Percentiles rank a stretch among this genome's conserved stretches.
Conservation (phyloP, 805 yeast genomes). For the Ogataea philodendri region DNA sequence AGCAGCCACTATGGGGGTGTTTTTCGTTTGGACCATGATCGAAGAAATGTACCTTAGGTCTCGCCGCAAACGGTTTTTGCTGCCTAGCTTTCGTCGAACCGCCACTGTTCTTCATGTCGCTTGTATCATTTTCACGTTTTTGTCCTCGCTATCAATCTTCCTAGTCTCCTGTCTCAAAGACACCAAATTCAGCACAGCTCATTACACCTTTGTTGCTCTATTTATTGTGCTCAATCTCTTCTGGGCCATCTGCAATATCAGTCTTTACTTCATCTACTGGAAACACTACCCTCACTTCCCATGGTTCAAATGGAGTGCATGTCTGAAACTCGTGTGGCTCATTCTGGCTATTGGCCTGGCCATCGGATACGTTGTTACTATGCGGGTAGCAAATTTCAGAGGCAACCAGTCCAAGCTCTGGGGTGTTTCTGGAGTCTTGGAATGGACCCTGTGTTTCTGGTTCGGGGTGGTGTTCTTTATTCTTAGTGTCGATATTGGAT, state of each 20-base stretch:
- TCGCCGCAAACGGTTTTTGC: slow-evolving; percentile 45
- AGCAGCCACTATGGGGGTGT: slow-evolving; percentile 72
- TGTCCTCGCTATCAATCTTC: slow-evolving; percentile 63
- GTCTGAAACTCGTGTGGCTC: slow-evolving; percentile 64
- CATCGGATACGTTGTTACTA: slow-evolving; percentile 53
- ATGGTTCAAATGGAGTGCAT: slow-evolving; percentile 43
- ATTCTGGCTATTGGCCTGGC: slow-evolving; percentile 65
- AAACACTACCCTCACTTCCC: slow-evolving; percentile 22
- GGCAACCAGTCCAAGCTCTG: slow-evolving; percentile 36
- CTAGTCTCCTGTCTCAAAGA: slow-evolving; percentile 75
- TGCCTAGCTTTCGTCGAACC: slow-evolving; percentile 40
- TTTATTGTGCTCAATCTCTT: slow-evolving; percentile 69
- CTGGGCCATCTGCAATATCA: slow-evolving; percentile 43
- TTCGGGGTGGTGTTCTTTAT: slow-evolving; percentile 67
- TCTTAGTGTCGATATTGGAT: slow-evolving; percentile 61
- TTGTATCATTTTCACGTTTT: slow-evolving; percentile 28
- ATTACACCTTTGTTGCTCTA: slow-evolving; percentile 65
- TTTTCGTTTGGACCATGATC: slow-evolving; percentile 60
- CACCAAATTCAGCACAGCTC: slow-evolving; percentile 52
- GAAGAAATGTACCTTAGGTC: slow-evolving; percentile 64
- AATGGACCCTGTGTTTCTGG: slow-evolving; percentile 87
- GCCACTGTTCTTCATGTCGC: slow-evolving; percentile 24
- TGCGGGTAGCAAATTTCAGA: slow-evolving; percentile 19
- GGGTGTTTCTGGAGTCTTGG: slow-evolving; percentile 62
- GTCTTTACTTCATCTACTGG: slow-evolving; percentile 40